Evolutionary conservation across 495 filamentous ascomycete species (phyloP), one percentile per base, ranked within the genome.

Genomic region (Mytilinidion resinicola): DNA sequence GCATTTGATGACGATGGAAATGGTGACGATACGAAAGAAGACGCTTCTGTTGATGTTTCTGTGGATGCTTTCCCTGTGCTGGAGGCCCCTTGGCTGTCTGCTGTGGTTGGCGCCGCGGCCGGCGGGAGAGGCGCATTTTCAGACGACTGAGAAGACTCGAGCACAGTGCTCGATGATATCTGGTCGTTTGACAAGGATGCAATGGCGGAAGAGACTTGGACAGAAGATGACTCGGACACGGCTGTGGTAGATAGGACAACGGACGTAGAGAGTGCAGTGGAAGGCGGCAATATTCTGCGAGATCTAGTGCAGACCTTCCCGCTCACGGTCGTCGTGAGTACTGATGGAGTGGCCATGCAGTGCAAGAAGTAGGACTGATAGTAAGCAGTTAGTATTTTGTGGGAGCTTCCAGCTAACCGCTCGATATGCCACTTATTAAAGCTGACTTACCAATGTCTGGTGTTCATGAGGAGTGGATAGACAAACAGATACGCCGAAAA

Each of bases 281-380:
- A 61, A 15, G 63, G 42, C 36, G 54, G 38, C 15, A 55, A 43
- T n/a, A 55, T 61, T 21, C 64, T 55, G 37, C 57, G 55, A 21
- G 59, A 56, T 36, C 64, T 60, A 30, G 60, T 63, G 44, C 64
- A 67, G 34, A 46, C 47, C 51, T 39, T 63, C 53, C 64, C 64
- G 49, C 39, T 61, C 49, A 67, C 64, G 53, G 64, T 63, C 60
- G 64, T 67, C 21, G 51, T 60, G 11, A 48, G 50, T 8, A 57
- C 64, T 54, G 55, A 49, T 15, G 60, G 64, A 57, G 64, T 63
- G 33, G 64, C 60, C 64, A 67, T 67, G 59, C 64, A 58, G 64
- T 50, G 55, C 64, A 67, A 30, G 25, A 30, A 6, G 25, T 6
- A 6, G 25, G 25, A 30, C 25, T 30, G 25, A 30, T 30, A 6